Evolutionary conservation across 257 asterid genomes (phyloP), one percentile per base, ranked within the genome.

Genomic region (Ilex asprella): DNA sequence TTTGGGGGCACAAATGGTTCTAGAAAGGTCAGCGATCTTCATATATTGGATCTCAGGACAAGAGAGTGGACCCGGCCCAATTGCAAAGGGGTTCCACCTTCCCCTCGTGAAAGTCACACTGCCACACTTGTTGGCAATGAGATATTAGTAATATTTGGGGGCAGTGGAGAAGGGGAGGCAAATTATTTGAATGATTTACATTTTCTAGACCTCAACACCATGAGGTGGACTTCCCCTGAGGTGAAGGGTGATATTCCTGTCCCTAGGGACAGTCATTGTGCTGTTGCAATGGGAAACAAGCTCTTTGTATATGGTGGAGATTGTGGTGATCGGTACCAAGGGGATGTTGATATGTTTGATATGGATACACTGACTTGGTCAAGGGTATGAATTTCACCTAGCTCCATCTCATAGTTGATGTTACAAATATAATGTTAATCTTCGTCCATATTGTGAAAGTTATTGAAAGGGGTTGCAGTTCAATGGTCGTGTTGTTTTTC

Each of bases 1-100:
- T 92, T 92, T 64, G 98, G 97, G 16, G 98, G 98, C 53, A 86
- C 97, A 15, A 80, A 92, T 64, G 98, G 98, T 30, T 77, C 76
- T 3, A 79, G 76, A 84, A 92, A 92, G 72, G 95, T 92, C 7
- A 89, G 83, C 15, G 97, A 89, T 52, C 73, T 92, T 30, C 93
- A 85, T 72, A 56, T 85, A 3, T 73, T 92, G 64, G 95, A 92
- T 70, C 83, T 92, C 67, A 60, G 68, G 62, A 68, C 95, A 2
- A 67, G 78, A 62, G 91, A 82, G 68, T 92, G 98, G 98, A 72
- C 77, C 49, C 76, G 56, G 13, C 98, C 96, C 2, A 81, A 81
- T 56, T 89, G 95, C 77, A 63, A 30, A 5, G 98, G 98, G 9
- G 70, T 30, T 46, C 92, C 87, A 5, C 98, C 98, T 16, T 75